Evolutionary conservation across 805 yeast genomes (phyloP), one percentile per base, ranked within the genome.

Genomic region (Cephaloascus fragrans): DNA sequence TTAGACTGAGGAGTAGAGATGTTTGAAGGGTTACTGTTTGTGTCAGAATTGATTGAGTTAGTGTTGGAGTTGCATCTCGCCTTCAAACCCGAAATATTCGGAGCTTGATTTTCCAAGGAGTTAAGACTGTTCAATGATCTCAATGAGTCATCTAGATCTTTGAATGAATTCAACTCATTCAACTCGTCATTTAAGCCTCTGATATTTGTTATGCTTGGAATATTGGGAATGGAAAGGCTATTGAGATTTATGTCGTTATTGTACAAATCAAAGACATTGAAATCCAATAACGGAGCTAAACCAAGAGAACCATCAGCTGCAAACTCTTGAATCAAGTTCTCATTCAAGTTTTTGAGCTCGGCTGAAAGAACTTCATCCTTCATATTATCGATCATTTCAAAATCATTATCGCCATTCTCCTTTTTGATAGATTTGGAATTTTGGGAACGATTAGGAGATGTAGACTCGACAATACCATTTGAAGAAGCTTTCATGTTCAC

Each of bases 281-380:
- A 63, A 39, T 75, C 82, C 41, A 83, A 57, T 48, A 82, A 69
- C 8, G 83, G 83, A 2, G 84, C 87, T 39, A 83, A 59, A 1
- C 90, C 90, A 32, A 83, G 59, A 0, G 90, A 83, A 1, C 87
- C 90, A 59, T 83, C 93, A 3, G 86, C 86, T n/a, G 82, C 83
- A 55, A 80, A 82, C 41, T 80, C 87, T 47, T 57, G 58, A 39
- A 26, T 52, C 34, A 16, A 55, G 33, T 6, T 63, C 68, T 46
- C 62, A 64, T 33, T 58, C 51, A n/a, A 64, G 48, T 4, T 51
- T 10, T 52, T 52, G 8, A 31, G n/a, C 8, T 31, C 33, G 8
- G 33, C n/a, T 9, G 33, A 9, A 6, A 55, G 32, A 1, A 44
- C 49, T 14, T 51, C 54, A 15, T 41, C 33, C n/a, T 16, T 16